A percentile compares a stretch with the other conserved stretches of the same genome.
These are phyloP conservation scores for Lodderomyces jiufengensis DNA, from an alignment of 1,139 yeast species.

Conservation along the genomic window DNA sequence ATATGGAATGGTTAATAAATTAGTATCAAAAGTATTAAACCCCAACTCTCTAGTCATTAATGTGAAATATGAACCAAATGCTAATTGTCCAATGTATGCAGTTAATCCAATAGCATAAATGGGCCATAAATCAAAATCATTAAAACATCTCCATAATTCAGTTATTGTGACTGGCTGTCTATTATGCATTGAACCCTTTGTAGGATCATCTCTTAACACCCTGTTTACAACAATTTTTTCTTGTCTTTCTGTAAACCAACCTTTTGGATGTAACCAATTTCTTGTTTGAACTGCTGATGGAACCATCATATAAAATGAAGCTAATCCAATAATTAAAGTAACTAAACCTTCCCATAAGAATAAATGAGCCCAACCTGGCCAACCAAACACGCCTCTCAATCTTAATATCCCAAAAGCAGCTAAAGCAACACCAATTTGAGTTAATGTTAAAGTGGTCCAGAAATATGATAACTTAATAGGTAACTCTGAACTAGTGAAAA, in stretches of 20 bases:
- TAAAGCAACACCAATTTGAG: slow-evolving; percentile 35
- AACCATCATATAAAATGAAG: slow-evolving; percentile 55
- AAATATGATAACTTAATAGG: slow-evolving; percentile 23
- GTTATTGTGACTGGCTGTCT: slow-evolving; percentile 48
- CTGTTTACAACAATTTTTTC: slow-evolving; percentile 61
- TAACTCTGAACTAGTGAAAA: slow-evolving; percentile 25
- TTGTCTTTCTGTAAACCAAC: slow-evolving; percentile 64
- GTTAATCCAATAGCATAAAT: slow-evolving; percentile 49
- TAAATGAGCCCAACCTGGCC: slow-evolving; percentile 61
- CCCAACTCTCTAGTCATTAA: slow-evolving; percentile 51
- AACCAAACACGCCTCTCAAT: slow-evolving; percentile 24
- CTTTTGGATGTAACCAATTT: slow-evolving; percentile 46
- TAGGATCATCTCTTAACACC: slow-evolving; percentile 63
- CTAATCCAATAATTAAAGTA: slow-evolving; percentile 53
- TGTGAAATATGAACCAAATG: slow-evolving; percentile 18
- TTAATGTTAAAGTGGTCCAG: slow-evolving; percentile 17
- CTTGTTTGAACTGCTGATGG: slow-evolving; percentile 56
- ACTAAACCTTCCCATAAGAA: slow-evolving; percentile 62
- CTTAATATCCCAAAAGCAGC: slow-evolving; percentile 30
- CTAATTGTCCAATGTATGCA: slow-evolving; percentile 40
- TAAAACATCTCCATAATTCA: slow-evolving; percentile 36
- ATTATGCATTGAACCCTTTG: slow-evolving; percentile 66
- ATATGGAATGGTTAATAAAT: slow-evolving; percentile 50
- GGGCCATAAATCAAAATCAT: slow-evolving; percentile 60
- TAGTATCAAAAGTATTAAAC: slow-evolving; percentile 52